Evolutionary conservation across 805 yeast genomes (phyloP).

Genomic region (Ogataea parapolymorpha): DNA sequence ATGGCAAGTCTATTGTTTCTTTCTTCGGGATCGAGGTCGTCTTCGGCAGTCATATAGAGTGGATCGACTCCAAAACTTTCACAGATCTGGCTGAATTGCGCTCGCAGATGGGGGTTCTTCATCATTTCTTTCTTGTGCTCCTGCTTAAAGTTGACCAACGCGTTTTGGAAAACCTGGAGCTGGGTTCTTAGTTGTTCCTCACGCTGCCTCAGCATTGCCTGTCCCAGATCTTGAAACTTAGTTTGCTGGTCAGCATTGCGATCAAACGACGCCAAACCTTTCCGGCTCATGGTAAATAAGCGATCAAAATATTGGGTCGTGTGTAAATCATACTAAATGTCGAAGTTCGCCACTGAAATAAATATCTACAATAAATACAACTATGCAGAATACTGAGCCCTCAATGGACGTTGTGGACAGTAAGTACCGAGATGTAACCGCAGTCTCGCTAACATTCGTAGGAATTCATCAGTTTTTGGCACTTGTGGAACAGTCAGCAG

Average conservation of each 20-base stretch:
- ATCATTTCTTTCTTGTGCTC: slow-evolving; percentile 68
- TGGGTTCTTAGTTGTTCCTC: slow-evolving; percentile 65
- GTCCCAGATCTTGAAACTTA: slow-evolving; percentile 50
- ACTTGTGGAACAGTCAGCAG: slow-evolving; percentile 35
- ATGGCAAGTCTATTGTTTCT: slow-evolving; percentile 67
- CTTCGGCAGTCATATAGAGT: slow-evolving; percentile 36
- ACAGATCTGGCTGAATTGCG: slow-evolving; percentile 74
- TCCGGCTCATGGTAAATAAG: slow-evolving; percentile 16
- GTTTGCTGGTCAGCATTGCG: slow-evolving; percentile 22
- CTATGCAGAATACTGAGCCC: slow-evolving; percentile 1
- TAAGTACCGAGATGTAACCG: slow-evolving; percentile 8
- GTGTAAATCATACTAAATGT: slow-evolving; percentile 2
- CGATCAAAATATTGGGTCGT: slow-evolving; percentile 2
- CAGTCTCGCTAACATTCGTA: slow-evolving; percentile 6
- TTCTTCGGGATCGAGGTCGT: slow-evolving; percentile 42
- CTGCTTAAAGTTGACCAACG: slow-evolving; percentile 68
- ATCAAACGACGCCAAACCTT: slow-evolving; percentile 32
- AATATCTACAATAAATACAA: slow-evolving; percentile 1
- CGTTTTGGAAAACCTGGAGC: slow-evolving; percentile 70
- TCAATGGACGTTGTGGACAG: slow-evolving; percentile 14
- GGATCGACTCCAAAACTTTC: slow-evolving; percentile 84
- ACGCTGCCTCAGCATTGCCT: slow-evolving; percentile 48
- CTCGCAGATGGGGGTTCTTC: slow-evolving; percentile 59
- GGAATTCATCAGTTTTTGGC: slow-evolving; percentile 21
- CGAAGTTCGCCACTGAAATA: slow-evolving; percentile 16